A percentile compares a stretch with the other conserved stretches of the same genome.
These are phyloP conservation scores for Theobroma cacao DNA, from an alignment of 345 rosid genomes.

Conservation along the genomic window DNA sequence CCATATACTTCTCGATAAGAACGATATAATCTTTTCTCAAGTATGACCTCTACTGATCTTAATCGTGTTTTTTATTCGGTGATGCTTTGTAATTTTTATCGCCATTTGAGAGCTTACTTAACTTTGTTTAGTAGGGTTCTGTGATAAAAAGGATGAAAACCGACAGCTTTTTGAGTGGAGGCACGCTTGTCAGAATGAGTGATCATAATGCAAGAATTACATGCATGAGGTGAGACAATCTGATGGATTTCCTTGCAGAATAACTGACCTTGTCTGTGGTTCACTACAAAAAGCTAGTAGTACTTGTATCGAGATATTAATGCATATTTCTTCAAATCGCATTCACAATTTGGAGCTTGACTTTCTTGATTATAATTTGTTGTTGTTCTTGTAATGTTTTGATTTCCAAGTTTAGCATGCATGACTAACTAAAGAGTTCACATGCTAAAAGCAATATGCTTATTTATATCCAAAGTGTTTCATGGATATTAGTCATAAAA, in stretches of 20 bases:
- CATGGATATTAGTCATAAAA: not conserved
- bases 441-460: not conserved
- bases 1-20: conserved; percentile 36
- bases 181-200: conserved; percentile 10
- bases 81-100: not conserved
- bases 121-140: conserved; percentile 39
- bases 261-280: not conserved
- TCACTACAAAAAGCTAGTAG: not conserved
- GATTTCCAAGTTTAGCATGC: no score
- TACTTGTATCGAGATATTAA: not conserved
- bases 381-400: no score
- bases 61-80: not conserved
- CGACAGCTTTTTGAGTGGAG: conserved; percentile 17
- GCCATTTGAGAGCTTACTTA: not conserved
- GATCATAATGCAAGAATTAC: conserved; percentile 68
- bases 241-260: not conserved
- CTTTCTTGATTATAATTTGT: not conserved
- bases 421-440: no score
- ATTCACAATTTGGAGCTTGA: not conserved
- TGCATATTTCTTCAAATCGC: not conserved
- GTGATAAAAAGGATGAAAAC: conserved; percentile 25
- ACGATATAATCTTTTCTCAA: conserved; percentile 42
- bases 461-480: not conserved
- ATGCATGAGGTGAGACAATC: conserved; percentile 53
- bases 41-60: conserved; percentile 21